phyloP scores from a whole-genome alignment of 1,284 basidiomycete genomes.

The Ceratobasidium sp. region DNA sequence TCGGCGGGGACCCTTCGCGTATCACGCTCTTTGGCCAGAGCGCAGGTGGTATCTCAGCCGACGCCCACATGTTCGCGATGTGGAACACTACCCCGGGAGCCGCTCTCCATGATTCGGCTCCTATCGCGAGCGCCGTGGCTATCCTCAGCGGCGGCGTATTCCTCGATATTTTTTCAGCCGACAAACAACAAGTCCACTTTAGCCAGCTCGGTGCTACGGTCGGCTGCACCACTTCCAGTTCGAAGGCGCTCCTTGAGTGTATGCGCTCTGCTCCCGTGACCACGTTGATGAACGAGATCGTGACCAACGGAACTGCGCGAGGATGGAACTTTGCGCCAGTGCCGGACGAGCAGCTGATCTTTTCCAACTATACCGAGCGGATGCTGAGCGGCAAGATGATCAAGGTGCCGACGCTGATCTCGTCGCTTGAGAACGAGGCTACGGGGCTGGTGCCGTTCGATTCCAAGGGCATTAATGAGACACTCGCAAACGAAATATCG shows the following conservation, averaged over 20 bases:
- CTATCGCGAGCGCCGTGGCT: not conserved
- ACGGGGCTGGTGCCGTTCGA: slow-evolving; percentile 24
- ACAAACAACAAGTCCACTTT: slow-evolving; percentile 9
- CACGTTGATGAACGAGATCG: slow-evolving; percentile 13
- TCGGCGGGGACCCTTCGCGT: slow-evolving; percentile 64
- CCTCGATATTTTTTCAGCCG: slow-evolving; percentile 11
- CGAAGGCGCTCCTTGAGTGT: slow-evolving; percentile 12
- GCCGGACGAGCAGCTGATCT: slow-evolving; percentile 8
- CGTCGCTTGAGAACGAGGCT: slow-evolving; percentile 22
- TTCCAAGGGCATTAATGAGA: slow-evolving; percentile 16
- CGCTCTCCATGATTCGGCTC: not conserved
- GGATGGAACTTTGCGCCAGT: slow-evolving; percentile 24
- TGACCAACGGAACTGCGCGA: slow-evolving; percentile 9
- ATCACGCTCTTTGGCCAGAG: slow-evolving; percentile 70
- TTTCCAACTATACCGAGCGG: slow-evolving; percentile 18
- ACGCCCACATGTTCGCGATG: slow-evolving; percentile 8
- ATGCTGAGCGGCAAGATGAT: slow-evolving; percentile 13
- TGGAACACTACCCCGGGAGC: not conserved
- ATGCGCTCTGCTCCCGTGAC: not conserved
- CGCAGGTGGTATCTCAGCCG: slow-evolving; percentile 59
- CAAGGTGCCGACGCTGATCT: slow-evolving; percentile 27
- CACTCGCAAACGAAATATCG: slow-evolving; percentile 3
- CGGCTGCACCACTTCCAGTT: not conserved
- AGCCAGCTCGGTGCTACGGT: slow-evolving; percentile 9
- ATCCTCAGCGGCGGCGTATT: slow-evolving; percentile 18